Percentiles rank a stretch among this genome's conserved stretches.
Conservation (phyloP, 305 asterid species). For the Fraxinus sp. region DNA sequence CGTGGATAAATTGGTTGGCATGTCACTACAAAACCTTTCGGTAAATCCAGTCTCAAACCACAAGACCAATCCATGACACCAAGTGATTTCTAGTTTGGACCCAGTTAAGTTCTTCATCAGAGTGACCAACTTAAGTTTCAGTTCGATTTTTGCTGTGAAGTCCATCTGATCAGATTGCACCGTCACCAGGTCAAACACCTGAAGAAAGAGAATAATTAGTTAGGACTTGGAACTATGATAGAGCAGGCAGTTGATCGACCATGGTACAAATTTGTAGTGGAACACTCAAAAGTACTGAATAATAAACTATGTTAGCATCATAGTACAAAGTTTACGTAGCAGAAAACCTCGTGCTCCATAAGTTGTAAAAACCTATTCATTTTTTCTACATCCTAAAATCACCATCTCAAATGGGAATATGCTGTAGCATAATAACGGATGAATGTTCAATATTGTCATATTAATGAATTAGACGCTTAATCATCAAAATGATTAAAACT, state of each 20-base stretch:
- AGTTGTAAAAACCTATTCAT: not conserved
- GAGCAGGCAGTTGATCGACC: not conserved
- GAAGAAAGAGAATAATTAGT: constrained; percentile 24
- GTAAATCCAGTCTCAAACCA: constrained; percentile 94
- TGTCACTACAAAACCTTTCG: constrained; percentile 68
- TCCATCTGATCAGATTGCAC: constrained; percentile 80
- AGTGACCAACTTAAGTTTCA: constrained; percentile 38
- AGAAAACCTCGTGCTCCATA: not conserved
- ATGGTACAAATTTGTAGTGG: not conserved
- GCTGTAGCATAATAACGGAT: not conserved
- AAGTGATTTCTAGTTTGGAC: constrained; percentile 32
- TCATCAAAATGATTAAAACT: not conserved
- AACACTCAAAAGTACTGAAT: not conserved
- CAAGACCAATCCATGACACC: constrained; percentile 77
- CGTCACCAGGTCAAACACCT: constrained; percentile 79
- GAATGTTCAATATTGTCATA: not conserved
- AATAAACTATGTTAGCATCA: not conserved
- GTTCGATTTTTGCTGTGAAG: constrained; percentile 67
- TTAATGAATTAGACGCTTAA: not conserved
- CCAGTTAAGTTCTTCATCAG: constrained; percentile 17
- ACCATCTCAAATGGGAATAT: not conserved
- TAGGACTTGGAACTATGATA: not conserved
- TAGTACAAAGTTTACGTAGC: not conserved
- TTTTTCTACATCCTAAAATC: not conserved
- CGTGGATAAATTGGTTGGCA: constrained; percentile 65